Conservation (phyloP, 2,329 filamentous ascomycete species). For the Raffaelea arxii region DNA sequence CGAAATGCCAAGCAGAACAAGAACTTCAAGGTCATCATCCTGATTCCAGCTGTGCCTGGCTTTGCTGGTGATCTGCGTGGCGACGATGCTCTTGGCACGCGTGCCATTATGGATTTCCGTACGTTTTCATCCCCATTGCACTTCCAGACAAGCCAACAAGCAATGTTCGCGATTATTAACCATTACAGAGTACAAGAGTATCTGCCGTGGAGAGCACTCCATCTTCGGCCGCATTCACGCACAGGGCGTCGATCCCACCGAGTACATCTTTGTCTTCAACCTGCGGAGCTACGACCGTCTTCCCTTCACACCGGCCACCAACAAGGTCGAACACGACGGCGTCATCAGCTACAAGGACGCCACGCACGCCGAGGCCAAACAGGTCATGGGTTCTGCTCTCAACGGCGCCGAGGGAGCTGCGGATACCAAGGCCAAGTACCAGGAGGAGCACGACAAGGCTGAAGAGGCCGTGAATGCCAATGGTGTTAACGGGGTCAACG, state of each 20-base stretch:
- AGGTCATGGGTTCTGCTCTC: conserved; percentile 70
- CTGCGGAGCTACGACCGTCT: conserved; percentile 86
- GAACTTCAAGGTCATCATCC: conserved; percentile 63
- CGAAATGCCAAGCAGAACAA: conserved; percentile 60
- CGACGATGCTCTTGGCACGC: conserved; percentile 63
- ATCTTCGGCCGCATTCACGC: conserved; percentile 70
- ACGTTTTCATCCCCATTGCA: too few species aligned
- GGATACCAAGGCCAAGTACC: conserved; percentile 43
- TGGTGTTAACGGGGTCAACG: neutral
- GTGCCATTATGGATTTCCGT: conserved; percentile 96
- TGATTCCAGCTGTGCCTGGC: conserved; percentile 71
- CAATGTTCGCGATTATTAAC: too few species aligned
- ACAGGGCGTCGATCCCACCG: conserved; percentile 63
- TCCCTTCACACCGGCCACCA: conserved; percentile 67
- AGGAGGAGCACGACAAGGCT: conserved; percentile 21
- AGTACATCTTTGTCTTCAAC: conserved; percentile 92
- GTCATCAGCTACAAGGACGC: conserved; percentile 80
- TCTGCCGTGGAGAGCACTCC: conserved; percentile 81
- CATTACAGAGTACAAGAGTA: conserved; percentile 97
- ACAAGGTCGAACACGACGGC: conserved; percentile 64
- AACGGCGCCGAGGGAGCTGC: conserved; percentile 42
- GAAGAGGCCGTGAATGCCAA: neutral
- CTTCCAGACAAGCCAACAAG: too few species aligned
- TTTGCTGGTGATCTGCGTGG: conserved; percentile 72
- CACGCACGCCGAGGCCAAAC: conserved; percentile 78